phyloP scores from a whole-genome alignment of 352 stramenopile genomes.

The Globisporangium acanthophoron region DNA sequence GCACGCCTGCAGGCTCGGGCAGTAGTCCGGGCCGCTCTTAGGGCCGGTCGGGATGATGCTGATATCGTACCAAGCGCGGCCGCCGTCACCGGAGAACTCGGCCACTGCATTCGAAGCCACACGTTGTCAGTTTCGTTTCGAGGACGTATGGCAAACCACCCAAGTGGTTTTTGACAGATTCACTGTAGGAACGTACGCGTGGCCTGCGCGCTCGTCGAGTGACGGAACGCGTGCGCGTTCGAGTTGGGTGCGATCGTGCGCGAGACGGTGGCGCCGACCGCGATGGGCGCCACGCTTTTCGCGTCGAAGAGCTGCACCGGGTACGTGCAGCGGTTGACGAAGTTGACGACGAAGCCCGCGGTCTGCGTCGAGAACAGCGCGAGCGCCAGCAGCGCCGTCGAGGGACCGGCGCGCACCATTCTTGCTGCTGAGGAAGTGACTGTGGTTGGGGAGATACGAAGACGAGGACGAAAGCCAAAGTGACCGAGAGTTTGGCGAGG shows the following conservation, averaged over 20 bases:
- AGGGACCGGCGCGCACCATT: constrained; percentile 26
- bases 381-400: constrained; percentile 14
- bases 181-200: constrained; percentile 25
- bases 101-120: constrained; percentile 24
- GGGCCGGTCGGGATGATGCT: constrained; percentile 68
- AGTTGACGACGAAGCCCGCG: constrained; percentile 31
- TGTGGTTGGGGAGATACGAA: background rate
- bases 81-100: constrained; percentile 59
- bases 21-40: constrained; percentile 38
- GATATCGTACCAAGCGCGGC: constrained; percentile 65
- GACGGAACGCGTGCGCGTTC: constrained; percentile 40
- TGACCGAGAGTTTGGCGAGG: background rate
- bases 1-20: constrained; percentile 39
- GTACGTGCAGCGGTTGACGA: constrained; percentile 45
- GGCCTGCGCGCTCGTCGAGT: constrained; percentile 36
- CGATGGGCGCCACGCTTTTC: constrained; percentile 24
- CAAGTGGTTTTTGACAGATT: background rate
- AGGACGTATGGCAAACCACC: background rate
- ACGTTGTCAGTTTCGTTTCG: background rate
- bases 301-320: constrained; percentile 50
- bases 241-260: constrained; percentile 28
- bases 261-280: constrained; percentile 20
- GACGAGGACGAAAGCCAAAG: constrained; percentile 7
- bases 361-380: constrained; percentile 21
- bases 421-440: background rate